These are phyloP conservation scores for Tirmania nivea DNA, from an alignment of 495 filamentous ascomycete species.

Conservation along the genomic window DNA sequence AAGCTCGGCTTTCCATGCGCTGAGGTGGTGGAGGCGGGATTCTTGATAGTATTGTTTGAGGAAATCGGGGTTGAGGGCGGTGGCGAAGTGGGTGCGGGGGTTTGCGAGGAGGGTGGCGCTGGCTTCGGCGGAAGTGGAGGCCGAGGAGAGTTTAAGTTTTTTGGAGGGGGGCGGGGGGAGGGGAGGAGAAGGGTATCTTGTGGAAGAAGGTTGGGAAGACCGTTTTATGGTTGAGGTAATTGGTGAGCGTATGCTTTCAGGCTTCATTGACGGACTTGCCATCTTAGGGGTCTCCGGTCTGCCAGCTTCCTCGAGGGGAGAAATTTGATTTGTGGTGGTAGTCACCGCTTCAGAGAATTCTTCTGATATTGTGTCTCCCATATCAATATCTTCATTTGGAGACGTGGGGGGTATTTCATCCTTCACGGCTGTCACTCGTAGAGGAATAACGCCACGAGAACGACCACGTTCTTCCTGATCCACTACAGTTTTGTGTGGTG, in stretches of 20 bases:
- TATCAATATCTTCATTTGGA: not conserved
- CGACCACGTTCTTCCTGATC: not conserved
- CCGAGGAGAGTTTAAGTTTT: not conserved
- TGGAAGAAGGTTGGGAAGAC: no score
- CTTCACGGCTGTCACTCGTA: no score
- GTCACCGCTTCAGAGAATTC: no score
- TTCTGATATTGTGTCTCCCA: no score
- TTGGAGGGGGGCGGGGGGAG: not conserved
- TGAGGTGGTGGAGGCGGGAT: conserved; percentile 82
- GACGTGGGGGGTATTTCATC: not conserved
- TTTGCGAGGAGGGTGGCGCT: conserved; percentile 64
- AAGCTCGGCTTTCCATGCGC: conserved; percentile 36
- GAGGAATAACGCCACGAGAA: not conserved
- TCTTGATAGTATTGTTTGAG: conserved; percentile 84
- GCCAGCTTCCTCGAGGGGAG: no score
- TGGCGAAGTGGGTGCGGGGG: conserved; percentile 62
- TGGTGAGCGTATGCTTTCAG: no score
- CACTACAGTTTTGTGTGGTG: no score
- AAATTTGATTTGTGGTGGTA: no score
- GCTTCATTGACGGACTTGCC: no score
- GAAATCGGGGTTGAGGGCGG: conserved; percentile 75
- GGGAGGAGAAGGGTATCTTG: no score
- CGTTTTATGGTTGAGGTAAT: no score
- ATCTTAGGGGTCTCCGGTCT: no score
- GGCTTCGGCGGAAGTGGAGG: conserved; percentile 34